phyloP scores from a whole-genome alignment of 179 eudicot species.

The Corrigiola litoralis region DNA sequence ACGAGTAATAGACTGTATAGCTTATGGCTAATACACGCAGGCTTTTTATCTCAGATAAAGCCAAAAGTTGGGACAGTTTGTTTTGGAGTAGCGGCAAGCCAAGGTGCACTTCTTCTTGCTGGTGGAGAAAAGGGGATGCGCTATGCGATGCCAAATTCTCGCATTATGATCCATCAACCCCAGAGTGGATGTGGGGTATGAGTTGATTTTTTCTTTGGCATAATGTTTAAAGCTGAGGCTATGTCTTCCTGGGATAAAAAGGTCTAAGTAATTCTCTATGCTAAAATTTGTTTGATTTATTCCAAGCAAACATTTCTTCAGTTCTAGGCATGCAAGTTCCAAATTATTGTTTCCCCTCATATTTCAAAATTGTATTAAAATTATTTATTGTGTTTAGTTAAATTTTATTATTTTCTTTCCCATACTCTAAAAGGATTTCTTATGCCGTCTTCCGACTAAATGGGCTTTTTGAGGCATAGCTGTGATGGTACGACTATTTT shows the following conservation, averaged over 20 bases:
- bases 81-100: conserved; percentile 91
- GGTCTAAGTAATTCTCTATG: not conserved
- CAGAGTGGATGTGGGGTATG: conserved; percentile 82
- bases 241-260: not conserved
- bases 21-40: conserved; percentile 1
- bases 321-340: too few relatives aligned
- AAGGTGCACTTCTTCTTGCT: conserved; percentile 89
- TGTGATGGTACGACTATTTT: not conserved
- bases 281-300: not conserved
- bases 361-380: not conserved
- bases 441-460: not conserved
- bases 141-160: conserved; percentile 91
- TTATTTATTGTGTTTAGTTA: not conserved
- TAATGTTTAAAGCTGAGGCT: not conserved
- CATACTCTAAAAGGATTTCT: not conserved
- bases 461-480: not conserved
- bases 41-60: conserved; percentile 53
- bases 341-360: not conserved
- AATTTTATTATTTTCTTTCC: not conserved
- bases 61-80: conserved; percentile 97
- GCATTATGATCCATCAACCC: conserved; percentile 91
- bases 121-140: conserved; percentile 99
- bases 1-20: not conserved
- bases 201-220: not conserved
- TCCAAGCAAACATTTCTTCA: too few relatives aligned